Evolutionary conservation across 176 grass and related monocot species (phyloP).

Genomic region (Aegilops sharonensis): DNA sequence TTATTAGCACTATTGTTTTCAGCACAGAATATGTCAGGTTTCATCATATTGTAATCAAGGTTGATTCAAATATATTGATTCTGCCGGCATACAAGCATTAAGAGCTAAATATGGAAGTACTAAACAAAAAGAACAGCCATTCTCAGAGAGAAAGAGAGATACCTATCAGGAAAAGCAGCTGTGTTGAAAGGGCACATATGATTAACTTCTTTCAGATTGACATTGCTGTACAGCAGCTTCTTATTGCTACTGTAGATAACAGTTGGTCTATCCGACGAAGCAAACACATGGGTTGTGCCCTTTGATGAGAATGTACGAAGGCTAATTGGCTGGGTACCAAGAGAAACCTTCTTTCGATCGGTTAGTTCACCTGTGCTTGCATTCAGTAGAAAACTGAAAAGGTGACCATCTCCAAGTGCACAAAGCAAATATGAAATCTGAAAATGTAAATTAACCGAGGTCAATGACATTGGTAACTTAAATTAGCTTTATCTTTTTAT

Average conservation of each 20-base stretch:
- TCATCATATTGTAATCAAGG: not conserved
- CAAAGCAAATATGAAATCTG: slow-evolving; percentile 93
- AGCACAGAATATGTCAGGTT: not conserved
- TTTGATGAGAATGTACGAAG: slow-evolving; percentile 96
- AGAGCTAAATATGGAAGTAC: not conserved
- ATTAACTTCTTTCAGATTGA: slow-evolving; percentile 96
- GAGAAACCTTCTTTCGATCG: slow-evolving; percentile 92
- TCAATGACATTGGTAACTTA: slow-evolving; percentile 13
- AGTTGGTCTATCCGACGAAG: slow-evolving; percentile 94
- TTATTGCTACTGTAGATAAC: slow-evolving; percentile 99
- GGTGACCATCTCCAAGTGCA: slow-evolving; percentile 94
- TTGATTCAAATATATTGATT: not conserved
- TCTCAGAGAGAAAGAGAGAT: not conserved
- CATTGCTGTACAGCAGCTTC: slow-evolving; percentile 96
- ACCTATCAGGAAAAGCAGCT: slow-evolving; percentile 95
- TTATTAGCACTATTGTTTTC: not conserved
- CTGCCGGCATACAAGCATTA: not conserved
- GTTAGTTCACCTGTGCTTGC: slow-evolving; percentile 59
- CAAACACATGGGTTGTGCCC: slow-evolving; percentile 89
- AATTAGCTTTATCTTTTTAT: not conserved
- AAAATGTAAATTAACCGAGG: slow-evolving; percentile 16
- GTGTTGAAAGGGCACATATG: slow-evolving; percentile 98
- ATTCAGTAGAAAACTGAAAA: slow-evolving; percentile 88
- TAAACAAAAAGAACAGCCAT: not conserved
- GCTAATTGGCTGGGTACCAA: slow-evolving; percentile 91